Percentiles rank a stretch among this genome's conserved stretches.
phyloP scores from a whole-genome alignment of 2,329 filamentous ascomycete species.

The Pseudocercospora macadamiae region DNA sequence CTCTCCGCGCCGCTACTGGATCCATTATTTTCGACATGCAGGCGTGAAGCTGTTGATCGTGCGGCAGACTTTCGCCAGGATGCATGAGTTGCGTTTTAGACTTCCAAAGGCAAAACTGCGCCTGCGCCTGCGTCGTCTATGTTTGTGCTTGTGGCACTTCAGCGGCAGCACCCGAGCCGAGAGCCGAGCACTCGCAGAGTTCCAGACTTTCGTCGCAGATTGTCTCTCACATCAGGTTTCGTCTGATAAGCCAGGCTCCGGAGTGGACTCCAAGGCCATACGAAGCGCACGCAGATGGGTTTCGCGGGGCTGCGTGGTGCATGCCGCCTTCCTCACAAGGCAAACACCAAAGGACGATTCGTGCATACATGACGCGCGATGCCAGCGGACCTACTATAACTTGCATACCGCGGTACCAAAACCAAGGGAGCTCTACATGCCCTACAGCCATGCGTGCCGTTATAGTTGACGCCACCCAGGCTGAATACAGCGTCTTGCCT shows the following conservation, averaged over 20 bases:
- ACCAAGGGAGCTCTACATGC: conserved; percentile 15
- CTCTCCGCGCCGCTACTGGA: not conserved
- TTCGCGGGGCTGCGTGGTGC: not conserved
- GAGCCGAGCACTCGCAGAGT: not conserved
- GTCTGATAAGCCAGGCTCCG: not conserved
- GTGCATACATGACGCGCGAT: not conserved
- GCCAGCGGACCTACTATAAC: not conserved
- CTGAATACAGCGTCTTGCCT: conserved; percentile 23
- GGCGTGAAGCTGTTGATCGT: not conserved
- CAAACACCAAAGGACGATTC: not conserved
- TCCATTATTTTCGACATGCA: no score
- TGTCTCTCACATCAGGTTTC: no score
- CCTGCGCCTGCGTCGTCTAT: no score
- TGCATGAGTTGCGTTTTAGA: not conserved
- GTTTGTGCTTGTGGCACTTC: not conserved
- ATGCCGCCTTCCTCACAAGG: not conserved
- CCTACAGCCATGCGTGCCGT: no score
- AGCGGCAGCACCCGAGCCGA: not conserved
- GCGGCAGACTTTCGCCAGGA: not conserved
- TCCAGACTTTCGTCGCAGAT: no score
- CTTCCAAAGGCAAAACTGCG: not conserved
- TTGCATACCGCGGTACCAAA: conserved; percentile 14
- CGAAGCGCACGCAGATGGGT: not conserved
- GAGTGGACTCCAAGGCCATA: not conserved
- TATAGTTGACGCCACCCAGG: conserved; percentile 11